These are phyloP conservation scores for Saprolegnia parasitica DNA, from an alignment of 352 stramenopile genomes.

Conservation along the genomic window DNA sequence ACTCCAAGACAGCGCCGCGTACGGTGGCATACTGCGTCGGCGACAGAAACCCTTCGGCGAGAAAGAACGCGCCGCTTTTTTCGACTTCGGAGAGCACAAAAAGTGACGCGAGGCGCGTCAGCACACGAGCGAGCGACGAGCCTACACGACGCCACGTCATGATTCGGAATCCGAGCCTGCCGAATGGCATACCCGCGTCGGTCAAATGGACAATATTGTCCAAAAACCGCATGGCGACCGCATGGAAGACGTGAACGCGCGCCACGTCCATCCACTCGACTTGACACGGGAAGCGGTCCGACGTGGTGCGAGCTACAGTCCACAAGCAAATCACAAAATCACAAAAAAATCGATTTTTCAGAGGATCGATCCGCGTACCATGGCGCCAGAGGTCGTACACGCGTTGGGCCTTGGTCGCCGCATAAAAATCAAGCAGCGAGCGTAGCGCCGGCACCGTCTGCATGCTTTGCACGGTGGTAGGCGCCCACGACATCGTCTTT, in stretches of 20 bases:
- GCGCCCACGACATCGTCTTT: slow-evolving; percentile 36
- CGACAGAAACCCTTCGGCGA: slow-evolving; percentile 56
- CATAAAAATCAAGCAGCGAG: slow-evolving; percentile 51
- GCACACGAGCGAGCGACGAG: slow-evolving; percentile 41
- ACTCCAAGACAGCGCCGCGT: slow-evolving; percentile 36
- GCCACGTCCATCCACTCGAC: slow-evolving; percentile 68
- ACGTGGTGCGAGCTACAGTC: neutral
- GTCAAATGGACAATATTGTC: slow-evolving; percentile 44
- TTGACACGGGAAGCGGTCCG: slow-evolving; percentile 64
- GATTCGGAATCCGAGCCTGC: neutral
- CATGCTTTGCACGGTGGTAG: slow-evolving; percentile 34
- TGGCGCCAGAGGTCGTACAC: neutral
- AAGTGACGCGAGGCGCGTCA: slow-evolving; percentile 60
- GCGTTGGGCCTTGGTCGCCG: slow-evolving; percentile 37
- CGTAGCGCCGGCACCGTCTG: slow-evolving; percentile 35
- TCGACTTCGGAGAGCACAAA: slow-evolving; percentile 77
- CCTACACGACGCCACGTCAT: slow-evolving; percentile 10
- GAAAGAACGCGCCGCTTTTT: slow-evolving; percentile 48
- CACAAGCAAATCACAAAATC: too few species aligned
- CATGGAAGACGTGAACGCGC: slow-evolving; percentile 73
- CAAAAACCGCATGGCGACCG: slow-evolving; percentile 55
- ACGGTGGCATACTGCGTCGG: slow-evolving; percentile 49
- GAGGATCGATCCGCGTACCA: neutral
- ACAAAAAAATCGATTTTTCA: neutral
- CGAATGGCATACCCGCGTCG: slow-evolving; percentile 26